phyloP scores from a whole-genome alignment of 768 basidiomycete genomes.

The Pisolithus albus region DNA sequence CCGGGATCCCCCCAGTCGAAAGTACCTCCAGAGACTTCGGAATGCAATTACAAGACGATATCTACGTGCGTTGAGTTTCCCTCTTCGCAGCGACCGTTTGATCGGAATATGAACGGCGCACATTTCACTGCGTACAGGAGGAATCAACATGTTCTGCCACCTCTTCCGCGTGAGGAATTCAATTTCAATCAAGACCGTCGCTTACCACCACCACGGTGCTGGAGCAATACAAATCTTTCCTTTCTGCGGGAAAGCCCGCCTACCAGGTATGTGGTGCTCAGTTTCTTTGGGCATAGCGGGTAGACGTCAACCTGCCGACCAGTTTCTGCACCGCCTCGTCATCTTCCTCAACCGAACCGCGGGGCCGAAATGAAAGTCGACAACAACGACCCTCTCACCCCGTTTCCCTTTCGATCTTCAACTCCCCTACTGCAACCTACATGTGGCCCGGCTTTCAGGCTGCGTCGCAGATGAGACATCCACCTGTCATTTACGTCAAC shows the following conservation, averaged over 20 bases:
- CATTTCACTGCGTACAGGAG: slow-evolving; percentile 24
- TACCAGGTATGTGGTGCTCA: slow-evolving; percentile 19
- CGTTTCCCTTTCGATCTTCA: slow-evolving; percentile 35
- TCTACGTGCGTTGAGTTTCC: slow-evolving; percentile 19
- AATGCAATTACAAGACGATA: slow-evolving; percentile 18
- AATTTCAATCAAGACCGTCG: slow-evolving; percentile 29
- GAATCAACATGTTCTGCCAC: slow-evolving; percentile 28
- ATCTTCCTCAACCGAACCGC: slow-evolving; percentile 15
- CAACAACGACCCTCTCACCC: slow-evolving; percentile 22
- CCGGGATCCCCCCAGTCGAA: slow-evolving; percentile 15
- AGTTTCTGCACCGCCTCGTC: slow-evolving; percentile 14
- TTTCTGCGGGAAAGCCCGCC: slow-evolving; percentile 17
- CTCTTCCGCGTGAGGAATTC: slow-evolving; percentile 26
- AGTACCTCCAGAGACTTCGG: slow-evolving; percentile 15
- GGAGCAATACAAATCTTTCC: slow-evolving; percentile 19
- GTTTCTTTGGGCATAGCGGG: slow-evolving; percentile 1
- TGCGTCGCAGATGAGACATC: slow-evolving; percentile 36
- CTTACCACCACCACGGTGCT: slow-evolving; percentile 26
- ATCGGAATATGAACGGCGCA: slow-evolving; percentile 19
- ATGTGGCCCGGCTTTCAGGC: slow-evolving; percentile 42
- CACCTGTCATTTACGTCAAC: slow-evolving; percentile 35
- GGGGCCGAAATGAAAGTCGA: slow-evolving; percentile 17
- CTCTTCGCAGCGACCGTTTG: slow-evolving; percentile 11
- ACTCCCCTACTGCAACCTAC: slow-evolving; percentile 39
- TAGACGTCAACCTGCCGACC: slow-evolving; percentile 14